Evolutionary conservation across 192 early-diverging fungal genomes (phyloP).

Genomic region (Helicostylum pulchrum): DNA sequence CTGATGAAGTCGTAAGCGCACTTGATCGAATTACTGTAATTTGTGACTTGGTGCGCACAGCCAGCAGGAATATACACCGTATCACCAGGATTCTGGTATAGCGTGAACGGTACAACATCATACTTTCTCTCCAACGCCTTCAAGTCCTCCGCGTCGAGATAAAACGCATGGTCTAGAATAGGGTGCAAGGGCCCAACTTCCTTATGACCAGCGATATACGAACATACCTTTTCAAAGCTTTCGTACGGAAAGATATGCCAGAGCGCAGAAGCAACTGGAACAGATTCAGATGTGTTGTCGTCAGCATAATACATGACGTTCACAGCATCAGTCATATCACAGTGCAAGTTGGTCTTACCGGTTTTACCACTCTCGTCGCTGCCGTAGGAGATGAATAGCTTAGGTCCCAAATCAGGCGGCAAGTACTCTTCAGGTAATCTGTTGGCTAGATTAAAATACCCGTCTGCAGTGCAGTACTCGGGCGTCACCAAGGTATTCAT

Average conservation of each 20-base stretch:
- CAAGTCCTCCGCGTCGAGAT: conserved; percentile 47
- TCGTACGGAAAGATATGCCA: conserved; percentile 64
- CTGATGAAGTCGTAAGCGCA: conserved; percentile 70
- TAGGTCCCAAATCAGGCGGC: conserved; percentile 71
- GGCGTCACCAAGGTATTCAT: conserved; percentile 53
- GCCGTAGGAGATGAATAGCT: conserved; percentile 72
- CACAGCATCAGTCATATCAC: conserved; percentile 78
- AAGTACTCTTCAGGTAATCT: conserved; percentile 50
- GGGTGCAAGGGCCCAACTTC: conserved; percentile 39
- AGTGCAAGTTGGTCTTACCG: conserved; percentile 74
- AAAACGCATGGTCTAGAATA: conserved; percentile 68
- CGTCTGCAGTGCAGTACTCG: conserved; percentile 52
- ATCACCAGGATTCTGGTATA: conserved; percentile 70
- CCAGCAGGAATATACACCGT: conserved; percentile 78
- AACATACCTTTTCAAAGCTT: conserved; percentile 31
- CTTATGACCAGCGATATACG: conserved; percentile 31
- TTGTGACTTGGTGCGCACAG: conserved; percentile 72
- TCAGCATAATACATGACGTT: conserved; percentile 63
- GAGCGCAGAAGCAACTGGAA: conserved; percentile 38
- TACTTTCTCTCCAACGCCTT: conserved; percentile 35
- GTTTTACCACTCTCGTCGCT: conserved; percentile 38
- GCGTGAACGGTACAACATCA: conserved; percentile 47
- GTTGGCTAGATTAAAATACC: conserved; percentile 56
- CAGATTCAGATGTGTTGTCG: neutral
- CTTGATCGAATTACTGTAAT: conserved; percentile 64